Percentiles rank a stretch among this genome's conserved stretches.
phyloP scores from a whole-genome alignment of 75 land plant genomes.

The Selaginella moellendorffii region DNA sequence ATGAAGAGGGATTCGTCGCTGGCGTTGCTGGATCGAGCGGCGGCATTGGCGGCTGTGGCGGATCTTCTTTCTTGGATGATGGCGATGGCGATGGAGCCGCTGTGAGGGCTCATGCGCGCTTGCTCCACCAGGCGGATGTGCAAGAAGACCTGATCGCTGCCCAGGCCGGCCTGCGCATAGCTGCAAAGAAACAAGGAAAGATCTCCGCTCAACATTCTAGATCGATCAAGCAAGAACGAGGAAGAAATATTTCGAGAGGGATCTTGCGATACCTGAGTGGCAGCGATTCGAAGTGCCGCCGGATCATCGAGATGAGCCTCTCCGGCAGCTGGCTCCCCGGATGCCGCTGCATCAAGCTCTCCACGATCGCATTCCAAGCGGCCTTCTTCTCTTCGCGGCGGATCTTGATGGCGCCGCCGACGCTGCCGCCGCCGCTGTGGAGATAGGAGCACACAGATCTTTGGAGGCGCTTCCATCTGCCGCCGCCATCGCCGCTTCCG shows the following conservation, averaged over 20 bases:
- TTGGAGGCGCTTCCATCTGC: no score
- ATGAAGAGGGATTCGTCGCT: slow-evolving; percentile 8
- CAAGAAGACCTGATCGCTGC: slow-evolving; percentile 55
- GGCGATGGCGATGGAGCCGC: slow-evolving; percentile 18
- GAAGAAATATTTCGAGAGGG: background rate
- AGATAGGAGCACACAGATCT: no score
- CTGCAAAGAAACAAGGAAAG: slow-evolving; percentile 14
- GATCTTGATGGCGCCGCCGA: background rate
- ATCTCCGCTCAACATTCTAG: background rate
- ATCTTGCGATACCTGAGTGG: slow-evolving; percentile 37
- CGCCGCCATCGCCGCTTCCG: no score
- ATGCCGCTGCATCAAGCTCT: slow-evolving; percentile 43
- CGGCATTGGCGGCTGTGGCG: slow-evolving; percentile 9
- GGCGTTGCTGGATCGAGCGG: slow-evolving; percentile 13
- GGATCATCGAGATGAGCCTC: slow-evolving; percentile 47
- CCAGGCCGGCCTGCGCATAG: slow-evolving; percentile 67
- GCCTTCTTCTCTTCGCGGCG: slow-evolving; percentile 19
- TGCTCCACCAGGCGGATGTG: slow-evolving; percentile 55
- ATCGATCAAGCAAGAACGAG: background rate
- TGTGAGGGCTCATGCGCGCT: slow-evolving; percentile 33
- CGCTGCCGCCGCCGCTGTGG: slow-evolving; percentile 19
- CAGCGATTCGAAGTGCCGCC: slow-evolving; percentile 60
- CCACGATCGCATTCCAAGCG: slow-evolving; percentile 39
- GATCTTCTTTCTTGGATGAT: background rate
- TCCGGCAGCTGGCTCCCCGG: slow-evolving; percentile 71